Base-by-base conservation (phyloP, 768 basidiomycete species). In the Amylocystis lapponica region DNA sequence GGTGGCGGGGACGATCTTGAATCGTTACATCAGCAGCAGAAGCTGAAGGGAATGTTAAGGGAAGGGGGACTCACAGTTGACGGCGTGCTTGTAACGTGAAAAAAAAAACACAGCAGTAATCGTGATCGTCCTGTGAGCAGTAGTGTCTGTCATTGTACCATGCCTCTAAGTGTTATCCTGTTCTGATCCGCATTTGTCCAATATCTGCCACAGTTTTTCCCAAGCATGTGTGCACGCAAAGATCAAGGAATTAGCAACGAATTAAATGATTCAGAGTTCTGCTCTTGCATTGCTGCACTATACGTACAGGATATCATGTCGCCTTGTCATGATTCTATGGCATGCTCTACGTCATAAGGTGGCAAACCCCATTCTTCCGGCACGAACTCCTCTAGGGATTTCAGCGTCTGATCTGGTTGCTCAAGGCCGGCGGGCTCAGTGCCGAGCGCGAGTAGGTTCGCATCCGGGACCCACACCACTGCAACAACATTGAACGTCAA, bases 391-490 rank as follows among this genome's bases (percentile, higher is more conserved):
- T 82, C 79, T 12, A 93, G 57, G 4, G 84, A 81, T 32, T 53
- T 57, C 5, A 91, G 57, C 2, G 70, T 72, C 53, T 77, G 70
- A 52, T 89, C 81, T 10, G 84, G 72, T 51, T 54, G 62, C 59
- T 81, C 73, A n/a, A 63, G 5, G 32, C 41, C 36, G 41, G 65
- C 74, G 64, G n/a, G 62, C 64, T 66, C 70, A 4, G 81, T 60
- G 3, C 69, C 63, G 8, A 61, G 27, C 0, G 56, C 35, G 27
- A 83, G 60, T 5, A 93, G 66, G 43, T 83, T 79, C 6, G 71
- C 54, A 53, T 93, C 90, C 2, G 91, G 90, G 13, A 92, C 77
- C 90, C 90, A 94, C 2, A 89, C 70, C 25, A 90, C 89, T 90
- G 51, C 25, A 32, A 31, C 16, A 34, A 21, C 13, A n/a, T 20